Evolutionary conservation across 1,139 yeast genomes (phyloP).

Genomic region (Saccharomycopsis phalli): DNA sequence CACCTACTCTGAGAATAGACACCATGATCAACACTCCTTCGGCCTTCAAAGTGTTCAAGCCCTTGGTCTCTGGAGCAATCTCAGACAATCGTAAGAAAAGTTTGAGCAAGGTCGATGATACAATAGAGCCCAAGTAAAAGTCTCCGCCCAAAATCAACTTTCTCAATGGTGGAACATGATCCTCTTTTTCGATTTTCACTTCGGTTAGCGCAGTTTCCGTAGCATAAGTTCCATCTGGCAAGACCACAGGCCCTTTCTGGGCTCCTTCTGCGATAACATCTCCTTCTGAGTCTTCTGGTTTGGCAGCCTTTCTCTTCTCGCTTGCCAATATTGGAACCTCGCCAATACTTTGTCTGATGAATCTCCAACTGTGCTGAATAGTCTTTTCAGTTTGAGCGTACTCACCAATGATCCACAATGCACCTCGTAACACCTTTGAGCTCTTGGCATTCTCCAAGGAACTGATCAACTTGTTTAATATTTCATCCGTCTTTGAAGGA

Average conservation of each 20-base stretch:
- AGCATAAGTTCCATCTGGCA: conserved; percentile 98
- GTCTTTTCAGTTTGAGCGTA: conserved; percentile 66
- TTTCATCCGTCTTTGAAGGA: conserved; percentile 67
- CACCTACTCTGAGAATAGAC: conserved; percentile 83
- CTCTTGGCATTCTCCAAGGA: conserved; percentile 65
- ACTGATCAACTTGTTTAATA: conserved; percentile 53
- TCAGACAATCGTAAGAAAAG: conserved; percentile 71
- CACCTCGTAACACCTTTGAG: conserved; percentile 88
- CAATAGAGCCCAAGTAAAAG: conserved; percentile 81
- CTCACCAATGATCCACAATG: conserved; percentile 95
- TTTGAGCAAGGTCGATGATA: conserved; percentile 84
- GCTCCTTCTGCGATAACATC: conserved; percentile 27
- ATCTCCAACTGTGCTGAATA: conserved; percentile 81
- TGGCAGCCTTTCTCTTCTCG: conserved; percentile 42
- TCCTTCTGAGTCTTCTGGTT: conserved; percentile 29
- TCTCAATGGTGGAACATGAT: conserved; percentile 66
- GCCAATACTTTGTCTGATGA: conserved; percentile 75
- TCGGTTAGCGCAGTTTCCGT: conserved; percentile 78
- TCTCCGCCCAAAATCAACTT: conserved; percentile 79
- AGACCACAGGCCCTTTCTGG: conserved; percentile 61
- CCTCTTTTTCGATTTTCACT: conserved; percentile 27
- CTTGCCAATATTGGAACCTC: conserved; percentile 83
- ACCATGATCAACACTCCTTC: conserved; percentile 93
- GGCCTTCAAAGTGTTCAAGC: conserved; percentile 79
- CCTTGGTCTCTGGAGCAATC: conserved; percentile 43